Evolutionary conservation across 352 stramenopile genomes (phyloP), one percentile per base, ranked within the genome.

Genomic region (Pythium monospermum): DNA sequence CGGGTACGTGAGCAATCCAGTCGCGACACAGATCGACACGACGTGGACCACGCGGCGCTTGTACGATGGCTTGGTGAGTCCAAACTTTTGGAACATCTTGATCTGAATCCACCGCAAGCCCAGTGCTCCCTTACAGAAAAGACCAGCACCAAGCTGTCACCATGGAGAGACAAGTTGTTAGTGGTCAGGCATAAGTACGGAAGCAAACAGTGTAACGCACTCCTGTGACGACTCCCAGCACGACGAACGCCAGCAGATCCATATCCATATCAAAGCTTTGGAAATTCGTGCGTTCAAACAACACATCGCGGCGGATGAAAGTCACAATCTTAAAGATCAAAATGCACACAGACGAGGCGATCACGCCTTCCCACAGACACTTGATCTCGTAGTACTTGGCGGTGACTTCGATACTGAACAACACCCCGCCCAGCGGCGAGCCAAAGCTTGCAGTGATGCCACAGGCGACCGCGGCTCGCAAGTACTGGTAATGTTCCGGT

Each of bases 331-430:
- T 78, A 54, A 85, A 92, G 6, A 89, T 71, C 16, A 92, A 54
- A 33, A 92, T 83, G 32, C 76, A 91, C 41, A 89, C 68, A 4
- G 77, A 86, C 11, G 82, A 87, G 51, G 75, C 79, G 51, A 92
- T 92, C 23, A 91, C 76, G 15, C 79, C 76, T 57, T 91, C 79
- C 82, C 82, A 92, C 7, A 92, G 65, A 15, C 74, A 89, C 57
- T 86, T 87, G 61, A 94, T 88, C 53, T 89, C 78, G 58, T 92
- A 94, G 47, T 87, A 90, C 28, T 79, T 83, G 4, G 81, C 80
- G 3, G 81, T 91, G 26, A 94, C 83, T 62, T 94, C 83, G 26
- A 94, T 92, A 33, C 81, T 90, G 59, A 86, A 94, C 3, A 94
- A 57, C 10, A 94, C 72, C 6, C 83, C 81, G 6, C 83, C 83